Percentiles rank a stretch among this genome's conserved stretches.
phyloP scores from a whole-genome alignment of 176 grass and related monocot genomes.

The Triticum dicoccoides region DNA sequence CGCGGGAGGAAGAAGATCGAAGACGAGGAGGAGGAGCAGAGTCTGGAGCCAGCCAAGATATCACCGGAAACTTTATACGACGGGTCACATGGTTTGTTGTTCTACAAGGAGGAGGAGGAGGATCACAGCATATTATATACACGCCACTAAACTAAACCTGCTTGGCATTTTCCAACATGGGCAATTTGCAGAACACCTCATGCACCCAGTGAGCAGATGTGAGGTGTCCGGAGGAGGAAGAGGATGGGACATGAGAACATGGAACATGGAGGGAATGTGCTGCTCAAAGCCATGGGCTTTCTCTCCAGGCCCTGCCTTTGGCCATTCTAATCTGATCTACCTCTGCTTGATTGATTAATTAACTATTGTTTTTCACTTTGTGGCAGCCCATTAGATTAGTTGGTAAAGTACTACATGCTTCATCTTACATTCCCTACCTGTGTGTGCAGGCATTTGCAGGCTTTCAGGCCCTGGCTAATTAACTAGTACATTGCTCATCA shows the following conservation, averaged over 20 bases:
- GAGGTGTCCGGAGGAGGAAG: conserved; percentile 24
- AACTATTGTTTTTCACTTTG: conserved; percentile 35
- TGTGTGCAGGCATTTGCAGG: not conserved
- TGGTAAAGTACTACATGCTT: conserved; percentile 30
- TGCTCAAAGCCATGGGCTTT: conserved; percentile 35
- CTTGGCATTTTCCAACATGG: conserved; percentile 53
- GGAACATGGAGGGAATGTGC: conserved; percentile 91
- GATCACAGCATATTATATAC: not conserved
- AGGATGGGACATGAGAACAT: conserved; percentile 57
- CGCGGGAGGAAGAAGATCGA: conserved; percentile 16
- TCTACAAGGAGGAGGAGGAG: not conserved
- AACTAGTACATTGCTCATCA: conserved; percentile 28
- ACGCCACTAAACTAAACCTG: conserved; percentile 25
- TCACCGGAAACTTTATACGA: conserved; percentile 47
- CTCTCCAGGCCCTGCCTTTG: conserved; percentile 54
- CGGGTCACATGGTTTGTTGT: not conserved
- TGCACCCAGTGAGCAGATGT: conserved; percentile 35
- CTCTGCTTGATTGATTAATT: conserved; percentile 32
- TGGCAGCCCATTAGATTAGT: conserved; percentile 15
- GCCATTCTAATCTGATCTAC: not conserved
- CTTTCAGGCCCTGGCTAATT: not conserved
- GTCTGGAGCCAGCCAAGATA: conserved; percentile 7
- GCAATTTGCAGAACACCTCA: conserved; percentile 28
- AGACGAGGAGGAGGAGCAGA: conserved; percentile 15
- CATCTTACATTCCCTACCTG: conserved; percentile 40